Evolutionary conservation across 805 yeast species (phyloP).

Genomic region (Starmera pachycereana): DNA sequence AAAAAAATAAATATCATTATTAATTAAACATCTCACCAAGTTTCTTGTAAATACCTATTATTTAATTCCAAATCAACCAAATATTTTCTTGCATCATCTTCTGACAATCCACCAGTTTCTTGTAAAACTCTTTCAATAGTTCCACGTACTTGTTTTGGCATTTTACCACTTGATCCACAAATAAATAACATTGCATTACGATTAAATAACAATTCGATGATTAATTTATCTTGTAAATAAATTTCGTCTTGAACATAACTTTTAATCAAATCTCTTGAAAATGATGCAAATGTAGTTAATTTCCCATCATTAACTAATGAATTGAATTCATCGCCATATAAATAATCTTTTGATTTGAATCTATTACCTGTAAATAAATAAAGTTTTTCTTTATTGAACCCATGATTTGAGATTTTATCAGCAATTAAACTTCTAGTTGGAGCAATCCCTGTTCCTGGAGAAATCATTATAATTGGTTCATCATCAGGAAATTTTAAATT

Average conservation of each 20-base stretch:
- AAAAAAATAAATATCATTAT: neutral
- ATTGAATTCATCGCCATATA: constrained; percentile 50
- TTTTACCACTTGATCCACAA: constrained; percentile 90
- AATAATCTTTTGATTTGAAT: constrained; percentile 49
- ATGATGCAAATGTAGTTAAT: constrained; percentile 33
- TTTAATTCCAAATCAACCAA: constrained; percentile 49
- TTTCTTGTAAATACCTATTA: constrained; percentile 74
- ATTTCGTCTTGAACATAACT: constrained; percentile 76
- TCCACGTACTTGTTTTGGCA: constrained; percentile 85
- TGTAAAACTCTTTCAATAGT: constrained; percentile 58
- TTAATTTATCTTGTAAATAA: constrained; percentile 35
- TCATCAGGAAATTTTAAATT: constrained; percentile 26
- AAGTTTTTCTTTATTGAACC: constrained; percentile 22
- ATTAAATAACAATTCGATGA: constrained; percentile 44
- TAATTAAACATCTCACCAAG: constrained; percentile 46
- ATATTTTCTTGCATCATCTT: constrained; percentile 38
- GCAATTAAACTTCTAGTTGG: constrained; percentile 73
- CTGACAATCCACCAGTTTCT: constrained; percentile 31
- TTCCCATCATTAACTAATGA: constrained; percentile 21
- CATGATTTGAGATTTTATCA: constrained; percentile 15
- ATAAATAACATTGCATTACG: constrained; percentile 57
- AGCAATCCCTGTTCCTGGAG: constrained; percentile 96
- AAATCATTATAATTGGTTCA: constrained; percentile 57
- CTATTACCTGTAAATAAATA: constrained; percentile 73
- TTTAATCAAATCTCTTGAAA: constrained; percentile 37